Base-by-base conservation (phyloP, 345 rosid genomes). In the Eucalyptus virginea region DNA sequence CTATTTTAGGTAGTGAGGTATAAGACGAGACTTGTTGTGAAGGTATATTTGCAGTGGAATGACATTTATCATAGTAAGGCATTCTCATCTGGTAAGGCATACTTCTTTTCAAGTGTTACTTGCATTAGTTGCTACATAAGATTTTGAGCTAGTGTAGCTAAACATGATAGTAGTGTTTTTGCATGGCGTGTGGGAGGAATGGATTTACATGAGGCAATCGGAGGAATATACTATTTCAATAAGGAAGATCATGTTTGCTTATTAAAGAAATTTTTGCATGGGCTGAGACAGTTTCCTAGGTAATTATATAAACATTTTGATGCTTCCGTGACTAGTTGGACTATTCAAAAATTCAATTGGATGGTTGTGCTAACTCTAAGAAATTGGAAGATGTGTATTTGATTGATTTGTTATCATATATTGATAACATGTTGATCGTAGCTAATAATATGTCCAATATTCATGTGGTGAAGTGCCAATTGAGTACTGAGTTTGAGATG, bases 161-260 rank as follows among this genome's bases (percentile, higher is more conserved):
- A 5, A 56, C 10, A 4, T 24, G 30, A 56, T 9, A 56, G 11
- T 0, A 56, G 3, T 56, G 28, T 56, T 56, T 9, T 1, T 56
- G 24, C 62, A 56, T 0, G 1, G 0, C 0, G 26, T 0, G 2
- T 8, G 58, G 58, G 26, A 52, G 30, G 62, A 56, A 9, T 24
- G 6, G 30, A 56, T 56, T 56, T 56, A 23, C 62, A 0, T 56
- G 6, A 56, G 10, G 62, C 30, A 56, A 56, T 2, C 12, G 3
- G 0, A 56, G 30, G 13, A 4, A 0, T 56, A 56, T 24, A 2
- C 62, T 56, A 56, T 56, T 56, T 56, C 62, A 9, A 5, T 24
- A 10, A 56, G 6, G 62, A 56, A 24, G 28, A 56, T 23, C 30
- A 4, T 24, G 62, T 56, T 56, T 56, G 65, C 15, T 26, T 26